These are phyloP conservation scores for Yarrowia porcina DNA, from an alignment of 805 yeast genomes.

Conservation along the genomic window DNA sequence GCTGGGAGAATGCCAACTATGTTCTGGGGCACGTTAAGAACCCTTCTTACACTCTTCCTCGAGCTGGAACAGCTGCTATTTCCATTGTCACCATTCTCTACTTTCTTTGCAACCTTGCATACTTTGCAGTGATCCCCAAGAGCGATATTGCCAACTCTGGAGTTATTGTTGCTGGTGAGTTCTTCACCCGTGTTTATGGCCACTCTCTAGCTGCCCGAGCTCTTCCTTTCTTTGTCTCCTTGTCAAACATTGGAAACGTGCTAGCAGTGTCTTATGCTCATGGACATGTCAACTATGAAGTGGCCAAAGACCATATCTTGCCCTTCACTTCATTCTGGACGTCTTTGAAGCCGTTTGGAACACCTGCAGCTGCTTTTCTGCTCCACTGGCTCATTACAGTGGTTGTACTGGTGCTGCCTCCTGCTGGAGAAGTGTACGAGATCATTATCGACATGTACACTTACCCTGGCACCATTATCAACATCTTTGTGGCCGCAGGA, in stretches of 20 bases:
- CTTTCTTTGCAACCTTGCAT: slow-evolving; percentile 55
- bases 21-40: slow-evolving; percentile 57
- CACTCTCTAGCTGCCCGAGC: slow-evolving; percentile 49
- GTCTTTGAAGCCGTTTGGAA: slow-evolving; percentile 40
- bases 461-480: slow-evolving; percentile 62
- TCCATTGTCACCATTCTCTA: slow-evolving; percentile 51
- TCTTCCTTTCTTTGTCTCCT: slow-evolving; percentile 55
- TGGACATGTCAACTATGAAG: slow-evolving; percentile 55
- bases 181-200: slow-evolving; percentile 57
- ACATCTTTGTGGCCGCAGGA: slow-evolving; percentile 51
- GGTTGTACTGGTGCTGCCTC: slow-evolving; percentile 53
- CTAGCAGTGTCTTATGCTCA: slow-evolving; percentile 63
- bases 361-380: slow-evolving; percentile 46
- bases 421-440: slow-evolving; percentile 61
- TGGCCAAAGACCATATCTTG: slow-evolving; percentile 49
- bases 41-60: slow-evolving; percentile 54
- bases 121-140: slow-evolving; percentile 51
- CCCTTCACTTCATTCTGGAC: slow-evolving; percentile 51
- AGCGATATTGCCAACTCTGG: slow-evolving; percentile 49
- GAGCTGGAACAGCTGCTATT: slow-evolving; percentile 61
- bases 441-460: slow-evolving; percentile 60
- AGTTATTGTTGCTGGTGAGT: slow-evolving; percentile 60
- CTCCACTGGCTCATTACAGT: slow-evolving; percentile 59
- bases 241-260: slow-evolving; percentile 63
- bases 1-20: slow-evolving; percentile 69